These are phyloP conservation scores for Tylopilus plumbeoviolaceoides DNA, from an alignment of 768 basidiomycete genomes.

Conservation along the genomic window DNA sequence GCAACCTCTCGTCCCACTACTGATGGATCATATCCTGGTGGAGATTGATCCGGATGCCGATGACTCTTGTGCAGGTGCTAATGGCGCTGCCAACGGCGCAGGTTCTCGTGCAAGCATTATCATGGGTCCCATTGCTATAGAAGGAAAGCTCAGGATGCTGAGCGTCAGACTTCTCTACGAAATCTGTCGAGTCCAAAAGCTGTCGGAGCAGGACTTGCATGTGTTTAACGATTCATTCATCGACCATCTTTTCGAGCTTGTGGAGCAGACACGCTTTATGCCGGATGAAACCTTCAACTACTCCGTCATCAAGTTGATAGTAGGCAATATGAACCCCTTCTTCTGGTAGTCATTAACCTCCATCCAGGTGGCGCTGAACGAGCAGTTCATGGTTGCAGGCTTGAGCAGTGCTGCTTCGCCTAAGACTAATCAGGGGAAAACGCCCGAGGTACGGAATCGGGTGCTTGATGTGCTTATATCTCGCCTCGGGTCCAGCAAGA, in stretches of 20 bases:
- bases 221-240: conserved; percentile 83
- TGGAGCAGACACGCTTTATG: conserved; percentile 86
- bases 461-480: conserved; percentile 80
- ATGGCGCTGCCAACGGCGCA: conserved; percentile 25
- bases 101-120: conserved; percentile 38
- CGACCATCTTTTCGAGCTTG: conserved; percentile 85
- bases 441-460: conserved; percentile 60
- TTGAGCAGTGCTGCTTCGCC: conserved; percentile 34
- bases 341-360: conserved; percentile 6
- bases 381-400: conserved; percentile 96
- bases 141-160: conserved; percentile 73
- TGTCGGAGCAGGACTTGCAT: conserved; percentile 73
- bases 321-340: conserved; percentile 35
- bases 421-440: conserved; percentile 24
- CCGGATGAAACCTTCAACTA: conserved; percentile 94
- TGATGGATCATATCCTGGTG: conserved; percentile 81
- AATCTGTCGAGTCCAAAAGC: conserved; percentile 86
- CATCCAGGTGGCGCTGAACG: conserved; percentile 84
- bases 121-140: conserved; percentile 61
- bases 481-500: conserved; percentile 83
- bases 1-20: conserved; percentile 72
- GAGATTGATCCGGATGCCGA: conserved; percentile 79
- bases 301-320: conserved; percentile 90
- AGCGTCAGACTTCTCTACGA: conserved; percentile 82
- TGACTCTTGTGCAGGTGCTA: conserved; percentile 46